phyloP scores from a whole-genome alignment of 169 alveolate species.

The Amoebophrya sp. region DNA sequence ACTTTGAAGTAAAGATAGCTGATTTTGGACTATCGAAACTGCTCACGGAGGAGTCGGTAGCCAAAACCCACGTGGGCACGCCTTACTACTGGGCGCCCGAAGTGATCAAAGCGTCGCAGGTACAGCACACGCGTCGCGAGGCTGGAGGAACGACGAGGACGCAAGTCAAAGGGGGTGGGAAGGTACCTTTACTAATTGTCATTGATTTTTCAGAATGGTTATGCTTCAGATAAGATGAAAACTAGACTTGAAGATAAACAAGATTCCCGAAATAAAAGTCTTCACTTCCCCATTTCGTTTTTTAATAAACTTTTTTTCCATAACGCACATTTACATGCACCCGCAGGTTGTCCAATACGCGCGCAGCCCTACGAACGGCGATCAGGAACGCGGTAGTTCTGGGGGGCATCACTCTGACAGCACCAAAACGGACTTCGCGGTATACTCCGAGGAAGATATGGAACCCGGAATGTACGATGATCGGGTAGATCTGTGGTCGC shows the following conservation, averaged over 20 bases:
- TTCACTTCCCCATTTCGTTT: background rate
- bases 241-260: too few relatives aligned
- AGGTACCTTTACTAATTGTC: background rate
- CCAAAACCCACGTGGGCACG: conserved; percentile 53
- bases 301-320: too few relatives aligned
- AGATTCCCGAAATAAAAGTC: background rate
- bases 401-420: too few relatives aligned
- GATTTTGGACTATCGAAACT: conserved; percentile 52
- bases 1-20: conserved; percentile 47
- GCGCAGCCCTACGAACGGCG: background rate
- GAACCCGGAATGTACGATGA: background rate
- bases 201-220: too few relatives aligned
- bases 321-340: too few relatives aligned
- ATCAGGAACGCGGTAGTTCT: background rate
- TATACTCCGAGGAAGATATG: background rate
- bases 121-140: background rate
- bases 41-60: conserved; percentile 46
- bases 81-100: conserved; percentile 58
- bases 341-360: background rate
- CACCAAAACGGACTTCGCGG: too few relatives aligned
- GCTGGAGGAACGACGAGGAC: background rate
- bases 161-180: background rate
- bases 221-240: too few relatives aligned
- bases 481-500: background rate
- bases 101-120: conserved; percentile 37